Evolutionary conservation across 1,284 basidiomycete genomes (phyloP), one percentile per base, ranked within the genome.

Genomic region (Pascua guehoae): DNA sequence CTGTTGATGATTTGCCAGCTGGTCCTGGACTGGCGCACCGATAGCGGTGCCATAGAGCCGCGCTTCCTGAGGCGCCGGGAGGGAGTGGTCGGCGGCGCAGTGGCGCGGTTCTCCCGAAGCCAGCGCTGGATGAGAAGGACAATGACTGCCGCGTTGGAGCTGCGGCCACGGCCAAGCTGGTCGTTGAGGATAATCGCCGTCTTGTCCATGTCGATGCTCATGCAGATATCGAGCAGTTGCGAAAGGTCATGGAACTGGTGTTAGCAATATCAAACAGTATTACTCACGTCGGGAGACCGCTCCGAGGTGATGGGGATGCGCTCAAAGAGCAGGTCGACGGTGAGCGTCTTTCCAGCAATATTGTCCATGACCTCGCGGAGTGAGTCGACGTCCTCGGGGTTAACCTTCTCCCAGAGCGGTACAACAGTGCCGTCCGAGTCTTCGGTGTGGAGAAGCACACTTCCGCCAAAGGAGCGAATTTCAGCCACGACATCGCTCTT

Each of bases 101-200:
- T 43, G 49, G 49, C 40, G 5, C 58, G 60, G 39, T 65, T 69
- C 41, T 58, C 59, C 69, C 85, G 82, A 10, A 97, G 77, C 95
- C 95, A 97, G 67, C 87, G 83, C 67, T 89, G 84, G 51, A 97
- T 90, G 44, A 99, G 81, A 32, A 92, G 79, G 46, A 98, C 81
- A 54, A 97, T 85, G 49, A 94, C 89, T 8, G 93, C 88, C 15
- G 92, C 87, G 61, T 94, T 80, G 0, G 94, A 96, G 61, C 90
- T 93, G 66, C 96, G 82, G n/a, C 95, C 95, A 39, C 92, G 81
- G 4, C 95, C 95, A 4, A 99, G 84, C 76, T 99, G 96, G 70
- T 94, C 96, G 72, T 98, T 99, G 52, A 98, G 84, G 24, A 99
- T 87, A 60, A 98, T 88, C 0, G 93, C 91, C 0, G 87, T 86